Evolutionary conservation across 345 rosid genomes (phyloP).

Genomic region (Lepidium africanum): DNA sequence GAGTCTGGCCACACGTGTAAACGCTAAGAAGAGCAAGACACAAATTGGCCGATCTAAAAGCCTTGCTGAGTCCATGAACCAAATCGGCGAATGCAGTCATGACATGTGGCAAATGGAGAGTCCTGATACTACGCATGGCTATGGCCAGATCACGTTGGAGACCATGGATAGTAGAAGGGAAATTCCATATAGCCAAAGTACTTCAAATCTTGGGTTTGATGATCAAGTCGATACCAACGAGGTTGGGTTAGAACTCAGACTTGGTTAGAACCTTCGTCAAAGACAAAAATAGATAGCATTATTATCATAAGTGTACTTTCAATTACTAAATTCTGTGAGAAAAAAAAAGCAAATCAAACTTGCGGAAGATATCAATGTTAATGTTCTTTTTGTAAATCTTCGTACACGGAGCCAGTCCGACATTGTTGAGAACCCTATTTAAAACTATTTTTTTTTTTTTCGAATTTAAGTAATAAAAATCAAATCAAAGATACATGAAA

Average conservation of each 20-base stretch:
- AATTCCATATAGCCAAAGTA: background rate
- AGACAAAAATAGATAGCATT: background rate
- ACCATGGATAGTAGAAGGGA: slow-evolving; percentile 8
- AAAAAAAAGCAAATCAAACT: too few relatives aligned
- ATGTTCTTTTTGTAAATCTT: too few relatives aligned
- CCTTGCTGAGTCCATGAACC: slow-evolving; percentile 9
- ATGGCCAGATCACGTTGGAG: slow-evolving; percentile 16
- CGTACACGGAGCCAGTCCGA: too few relatives aligned
- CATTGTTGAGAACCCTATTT: too few relatives aligned
- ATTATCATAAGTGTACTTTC: background rate
- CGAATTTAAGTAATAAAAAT: too few relatives aligned
- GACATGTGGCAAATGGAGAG: slow-evolving; percentile 16
- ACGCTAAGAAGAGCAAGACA: slow-evolving; percentile 24
- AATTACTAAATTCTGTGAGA: background rate
- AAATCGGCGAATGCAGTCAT: slow-evolving; percentile 24
- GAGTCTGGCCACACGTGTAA: slow-evolving; percentile 6
- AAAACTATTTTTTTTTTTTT: too few relatives aligned
- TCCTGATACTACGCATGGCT: slow-evolving; percentile 20
- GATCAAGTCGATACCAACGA: slow-evolving; percentile 25
- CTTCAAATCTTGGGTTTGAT: slow-evolving; percentile 18
- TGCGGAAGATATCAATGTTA: too few relatives aligned
- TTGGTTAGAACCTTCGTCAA: slow-evolving; percentile 13
- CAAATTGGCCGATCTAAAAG: slow-evolving; percentile 30
- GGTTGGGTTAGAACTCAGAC: slow-evolving; percentile 30
- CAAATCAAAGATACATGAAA: too few relatives aligned